Conservation (phyloP, 2,329 filamentous ascomycete genomes). For the Fusarium pilosicola region DNA sequence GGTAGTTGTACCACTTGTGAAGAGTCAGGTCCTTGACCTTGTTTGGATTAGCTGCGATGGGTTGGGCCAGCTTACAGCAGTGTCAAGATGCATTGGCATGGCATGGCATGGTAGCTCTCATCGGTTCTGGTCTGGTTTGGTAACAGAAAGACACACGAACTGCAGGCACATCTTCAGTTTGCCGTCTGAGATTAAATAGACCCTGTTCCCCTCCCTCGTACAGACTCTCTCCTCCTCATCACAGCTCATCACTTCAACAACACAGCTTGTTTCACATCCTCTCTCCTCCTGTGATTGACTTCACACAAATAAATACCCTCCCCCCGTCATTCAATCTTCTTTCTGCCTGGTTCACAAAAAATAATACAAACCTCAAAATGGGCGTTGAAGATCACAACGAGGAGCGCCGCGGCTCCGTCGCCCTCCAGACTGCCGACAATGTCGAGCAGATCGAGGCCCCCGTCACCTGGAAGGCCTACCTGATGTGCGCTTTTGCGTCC, state of each 20-base stretch:
- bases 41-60: slow-evolving; percentile 5
- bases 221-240: slow-evolving; percentile 30
- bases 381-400: slow-evolving; percentile 35
- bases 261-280: neutral
- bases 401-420: slow-evolving; percentile 42
- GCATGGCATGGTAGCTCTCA: neutral
- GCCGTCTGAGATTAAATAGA: slow-evolving; percentile 43
- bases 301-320: slow-evolving; percentile 1
- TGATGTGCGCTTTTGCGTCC: slow-evolving; percentile 76
- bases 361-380: slow-evolving; percentile 28
- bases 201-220: slow-evolving; percentile 33
- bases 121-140: neutral
- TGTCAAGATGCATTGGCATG: neutral
- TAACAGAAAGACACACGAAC: neutral
- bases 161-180: slow-evolving; percentile 6
- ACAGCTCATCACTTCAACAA: slow-evolving; percentile 34
- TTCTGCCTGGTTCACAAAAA: slow-evolving; percentile 8
- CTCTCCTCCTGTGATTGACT: slow-evolving; percentile 18
- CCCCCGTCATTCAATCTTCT: neutral
- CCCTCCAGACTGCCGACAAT: slow-evolving; percentile 59
- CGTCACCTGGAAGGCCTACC: slow-evolving; percentile 74
- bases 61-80: neutral
- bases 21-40: neutral
- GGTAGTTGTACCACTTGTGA: slow-evolving; percentile 2
- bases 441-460: slow-evolving; percentile 72